phyloP scores from a whole-genome alignment of 2,329 filamentous ascomycete genomes.

The Aspergillus pseudoglaucus region DNA sequence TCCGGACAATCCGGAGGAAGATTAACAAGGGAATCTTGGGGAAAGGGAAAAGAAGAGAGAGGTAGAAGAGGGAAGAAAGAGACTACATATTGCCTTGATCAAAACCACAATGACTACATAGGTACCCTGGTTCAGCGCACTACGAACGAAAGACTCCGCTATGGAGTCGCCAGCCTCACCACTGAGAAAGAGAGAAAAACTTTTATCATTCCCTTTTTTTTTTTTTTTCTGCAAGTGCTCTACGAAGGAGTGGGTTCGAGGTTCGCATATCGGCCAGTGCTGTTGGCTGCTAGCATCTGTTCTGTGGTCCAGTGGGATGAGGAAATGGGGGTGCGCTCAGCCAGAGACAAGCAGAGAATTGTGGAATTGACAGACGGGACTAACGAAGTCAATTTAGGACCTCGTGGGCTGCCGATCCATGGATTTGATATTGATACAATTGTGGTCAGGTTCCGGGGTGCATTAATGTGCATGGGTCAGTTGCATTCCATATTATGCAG shows the following conservation, averaged over 20 bases:
- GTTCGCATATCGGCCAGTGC: neutral
- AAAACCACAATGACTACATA: too few species aligned
- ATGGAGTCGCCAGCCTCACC: neutral
- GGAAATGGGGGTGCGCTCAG: neutral
- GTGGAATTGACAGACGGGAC: neutral
- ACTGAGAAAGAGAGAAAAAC: neutral
- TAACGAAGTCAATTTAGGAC: neutral
- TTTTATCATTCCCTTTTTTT: neutral
- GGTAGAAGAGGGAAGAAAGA: neutral
- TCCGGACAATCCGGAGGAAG: slow-evolving; percentile 7
- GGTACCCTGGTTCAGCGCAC: too few species aligned
- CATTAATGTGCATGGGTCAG: neutral
- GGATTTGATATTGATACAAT: neutral
- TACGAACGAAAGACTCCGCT: neutral
- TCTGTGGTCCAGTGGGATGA: neutral
- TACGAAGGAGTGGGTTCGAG: neutral
- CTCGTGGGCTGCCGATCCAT: neutral
- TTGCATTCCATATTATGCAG: neutral
- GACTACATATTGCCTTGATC: neutral
- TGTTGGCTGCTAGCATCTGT: neutral
- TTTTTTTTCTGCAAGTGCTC: neutral
- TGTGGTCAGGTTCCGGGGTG: neutral
- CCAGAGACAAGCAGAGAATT: neutral
- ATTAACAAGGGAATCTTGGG: slow-evolving; percentile 5
- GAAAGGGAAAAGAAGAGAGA: neutral